Evolutionary conservation across 2,329 filamentous ascomycete species (phyloP), one percentile per base, ranked within the genome.

Genomic region (Penicillium polonicum): DNA sequence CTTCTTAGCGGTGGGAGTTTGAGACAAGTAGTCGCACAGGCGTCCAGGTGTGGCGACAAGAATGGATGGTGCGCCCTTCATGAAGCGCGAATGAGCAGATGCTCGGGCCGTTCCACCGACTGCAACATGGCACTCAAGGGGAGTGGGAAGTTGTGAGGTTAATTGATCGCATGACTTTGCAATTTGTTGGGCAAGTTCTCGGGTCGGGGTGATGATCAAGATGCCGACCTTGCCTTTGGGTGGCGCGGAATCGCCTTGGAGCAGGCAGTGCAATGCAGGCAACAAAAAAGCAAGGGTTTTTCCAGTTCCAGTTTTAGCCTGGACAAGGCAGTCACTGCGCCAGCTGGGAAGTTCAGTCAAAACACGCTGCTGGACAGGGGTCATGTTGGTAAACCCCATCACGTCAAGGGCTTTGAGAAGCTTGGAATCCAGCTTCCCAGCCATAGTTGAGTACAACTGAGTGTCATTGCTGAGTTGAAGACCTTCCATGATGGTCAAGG

Each of bases 341-440:
- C 78, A 77, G 39, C 68, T 74, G 8, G 81, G 80, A 27, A 84
- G 73, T 59, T 82, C 77, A 3, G 73, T 79, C 55, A 84, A 70
- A 6, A 83, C 80, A 66, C 79, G 80, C 50, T 82, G 76, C 63
- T 84, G 82, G 13, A 84, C 82, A 3, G 82, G 80, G 7, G 79
- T 80, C 81, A 83, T 82, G 62, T 56, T 61, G n/a, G 67, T 61
- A 52, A 76, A 74, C 0, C 65, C 68, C 68, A 72, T 68, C 55
- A 70, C 68, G 10, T 68, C 60, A 25, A 76, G 58, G 46, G 67
- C 72, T 60, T 72, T 55, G 5, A 75, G 62, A 7, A 76, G 68
- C 50, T 62, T 60, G 8, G 71, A 38, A 52, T 76, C 68, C 35
- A 76, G 65, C 60, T 70, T 73, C 13, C 73, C 72, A 55, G 71